phyloP scores from a whole-genome alignment of 2,329 filamentous ascomycete genomes.

The Epichloe bromicola region DNA sequence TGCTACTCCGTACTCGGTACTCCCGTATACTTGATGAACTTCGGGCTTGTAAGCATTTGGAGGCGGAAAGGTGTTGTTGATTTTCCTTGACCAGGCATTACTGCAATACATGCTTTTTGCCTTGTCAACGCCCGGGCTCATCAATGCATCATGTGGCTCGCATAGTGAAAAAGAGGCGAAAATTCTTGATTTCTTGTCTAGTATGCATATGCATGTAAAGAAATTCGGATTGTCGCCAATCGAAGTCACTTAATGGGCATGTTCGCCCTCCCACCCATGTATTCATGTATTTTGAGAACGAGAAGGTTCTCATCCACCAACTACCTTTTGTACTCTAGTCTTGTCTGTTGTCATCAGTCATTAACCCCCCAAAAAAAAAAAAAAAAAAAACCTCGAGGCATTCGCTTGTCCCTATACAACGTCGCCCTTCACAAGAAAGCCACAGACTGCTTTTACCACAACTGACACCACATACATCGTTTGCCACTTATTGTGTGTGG shows the following conservation, averaged over 20 bases:
- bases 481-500: slow-evolving; percentile 48
- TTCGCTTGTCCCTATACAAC: background rate
- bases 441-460: background rate
- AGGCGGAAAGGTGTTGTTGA: too few relatives aligned
- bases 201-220: background rate
- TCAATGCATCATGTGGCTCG: background rate
- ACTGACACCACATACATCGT: background rate
- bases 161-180: background rate
- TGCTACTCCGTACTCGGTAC: too few relatives aligned
- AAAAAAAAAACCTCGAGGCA: background rate
- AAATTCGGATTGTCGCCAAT: background rate
- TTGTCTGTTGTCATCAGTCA: slow-evolving; percentile 5
- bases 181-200: background rate
- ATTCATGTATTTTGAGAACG: background rate
- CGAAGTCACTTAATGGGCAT: background rate
- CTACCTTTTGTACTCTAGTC: background rate
- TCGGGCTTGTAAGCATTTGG: too few relatives aligned
- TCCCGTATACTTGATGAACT: too few relatives aligned
- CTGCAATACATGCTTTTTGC: background rate
- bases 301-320: background rate
- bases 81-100: too few relatives aligned
- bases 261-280: background rate
- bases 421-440: background rate
- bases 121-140: too few relatives aligned
- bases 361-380: slow-evolving; percentile 1